Base-by-base conservation (phyloP, 768 basidiomycete species). In the Termitomyces sp. region DNA sequence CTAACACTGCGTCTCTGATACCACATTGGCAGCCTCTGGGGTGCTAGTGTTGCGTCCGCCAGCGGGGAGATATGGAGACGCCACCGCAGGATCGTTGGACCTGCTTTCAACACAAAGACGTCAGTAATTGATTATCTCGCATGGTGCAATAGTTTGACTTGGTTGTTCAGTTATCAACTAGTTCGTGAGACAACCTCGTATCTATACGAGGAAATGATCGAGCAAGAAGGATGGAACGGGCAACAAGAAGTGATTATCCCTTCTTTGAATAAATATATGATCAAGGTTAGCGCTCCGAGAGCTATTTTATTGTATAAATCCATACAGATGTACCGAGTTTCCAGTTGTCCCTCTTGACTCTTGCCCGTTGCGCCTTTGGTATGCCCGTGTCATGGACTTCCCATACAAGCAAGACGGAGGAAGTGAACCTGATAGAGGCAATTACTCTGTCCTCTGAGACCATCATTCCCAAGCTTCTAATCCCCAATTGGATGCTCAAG, bases 51-150 rank as follows among this genome's bases (percentile, higher is more conserved):
- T 38, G 67, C 75, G 15, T 70, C 72, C 15, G 60, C 69, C 0
- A 75, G 74, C 35, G 74, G 69, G 7, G 72, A 74, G 6, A 62
- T 66, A 20, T 77, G 74, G 74, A 68, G 70, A 53, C 70, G 71
- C 16, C 76, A 78, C 54, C 66, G 76, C 7, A 66, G 74, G 24
- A 64, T 75, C n/a, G 68, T 74, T 39, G 69, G 66, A 16, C 73
- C 75, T 54, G 72, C 74, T 3, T 79, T 78, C 64, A 71, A 68
- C 16, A 50, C 69, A 11, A 61, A 68, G 16, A 67, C 70, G 70
- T 73, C 16, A 54, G 70, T 60, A n/a, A 35, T 46, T 20, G 53
- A 38, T 48, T n/a, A 15, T 52, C 16, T 18, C 12, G 22, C 9
- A 16, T 39, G 12, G 9, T 35, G 24, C 33, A 36, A 36, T 42